A percentile compares a stretch with the other conserved stretches of the same genome.
These are phyloP conservation scores for Niveomyces coronatus DNA, from an alignment of 2,329 filamentous ascomycete species.

Conservation along the genomic window DNA sequence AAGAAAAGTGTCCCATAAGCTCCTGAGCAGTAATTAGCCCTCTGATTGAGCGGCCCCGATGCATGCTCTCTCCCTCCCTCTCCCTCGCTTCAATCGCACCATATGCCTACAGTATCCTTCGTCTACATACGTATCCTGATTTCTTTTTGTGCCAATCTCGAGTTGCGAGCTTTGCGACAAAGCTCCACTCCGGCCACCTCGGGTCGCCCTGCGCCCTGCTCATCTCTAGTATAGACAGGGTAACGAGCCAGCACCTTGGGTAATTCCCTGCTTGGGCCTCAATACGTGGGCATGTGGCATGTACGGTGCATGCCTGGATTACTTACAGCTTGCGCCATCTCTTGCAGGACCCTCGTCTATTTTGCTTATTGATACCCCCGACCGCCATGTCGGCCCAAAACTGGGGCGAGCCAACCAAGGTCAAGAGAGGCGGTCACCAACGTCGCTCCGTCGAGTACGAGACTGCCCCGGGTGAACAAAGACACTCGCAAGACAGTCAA, in stretches of 20 bases:
- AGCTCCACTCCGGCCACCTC: slow-evolving; percentile 2
- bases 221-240: slow-evolving; percentile 4
- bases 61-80: too few relatives aligned
- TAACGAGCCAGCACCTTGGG: not conserved
- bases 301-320: slow-evolving; percentile 3
- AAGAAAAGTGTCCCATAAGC: too few relatives aligned
- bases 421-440: slow-evolving; percentile 9
- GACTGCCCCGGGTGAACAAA: slow-evolving; percentile 20
- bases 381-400: slow-evolving; percentile 10
- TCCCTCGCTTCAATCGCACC: slow-evolving; percentile 4
- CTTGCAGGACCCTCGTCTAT: slow-evolving; percentile 1
- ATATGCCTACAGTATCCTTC: not conserved
- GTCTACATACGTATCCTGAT: too few relatives aligned
- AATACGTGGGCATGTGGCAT: slow-evolving; percentile 2
- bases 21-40: too few relatives aligned
- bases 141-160: not conserved
- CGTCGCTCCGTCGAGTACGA: slow-evolving; percentile 14
- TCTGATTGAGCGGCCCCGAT: too few relatives aligned
- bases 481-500: slow-evolving; percentile 25
- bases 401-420: slow-evolving; percentile 10
- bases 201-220: not conserved
- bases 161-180: not conserved
- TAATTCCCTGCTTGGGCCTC: not conserved
- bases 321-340: slow-evolving; percentile 3
- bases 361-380: slow-evolving; percentile 1